Percentiles rank a stretch among this genome's conserved stretches.
Evolutionary conservation across 192 early-diverging fungal genomes (phyloP).

Genomic region (Physocladia obscura): DNA sequence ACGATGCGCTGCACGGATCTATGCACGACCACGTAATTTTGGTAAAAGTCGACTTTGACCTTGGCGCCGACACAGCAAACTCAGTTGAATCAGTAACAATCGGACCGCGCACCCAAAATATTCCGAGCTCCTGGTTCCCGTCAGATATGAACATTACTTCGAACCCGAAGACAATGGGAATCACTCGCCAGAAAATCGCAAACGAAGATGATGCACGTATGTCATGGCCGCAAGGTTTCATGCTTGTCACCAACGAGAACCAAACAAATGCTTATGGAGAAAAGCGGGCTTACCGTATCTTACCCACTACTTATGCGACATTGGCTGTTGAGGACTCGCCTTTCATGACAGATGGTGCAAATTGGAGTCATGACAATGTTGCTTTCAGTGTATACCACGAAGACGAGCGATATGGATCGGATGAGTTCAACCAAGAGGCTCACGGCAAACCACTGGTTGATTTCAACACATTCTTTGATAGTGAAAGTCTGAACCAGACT

Average conservation of each 20-base stretch:
- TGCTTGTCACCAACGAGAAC: conserved; percentile 8
- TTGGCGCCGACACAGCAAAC: background rate
- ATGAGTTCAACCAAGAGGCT: conserved; percentile 14
- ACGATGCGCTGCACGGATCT: conserved; percentile 2
- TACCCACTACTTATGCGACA: background rate
- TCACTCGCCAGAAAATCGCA: background rate
- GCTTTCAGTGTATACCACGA: conserved; percentile 4
- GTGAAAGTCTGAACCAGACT: conserved; percentile 4
- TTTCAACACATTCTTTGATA: conserved; percentile 8
- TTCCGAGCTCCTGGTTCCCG: background rate
- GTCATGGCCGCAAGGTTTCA: background rate
- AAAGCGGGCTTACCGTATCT: conserved; percentile 14
- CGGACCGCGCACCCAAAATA: background rate
- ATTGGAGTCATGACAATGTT: conserved; percentile 8
- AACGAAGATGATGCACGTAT: background rate
- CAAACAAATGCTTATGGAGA: conserved; percentile 4
- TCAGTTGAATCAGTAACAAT: background rate
- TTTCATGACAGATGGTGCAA: background rate
- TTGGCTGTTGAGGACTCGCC: background rate
- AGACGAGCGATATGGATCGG: conserved; percentile 9
- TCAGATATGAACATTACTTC: background rate
- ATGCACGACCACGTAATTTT: conserved; percentile 23
- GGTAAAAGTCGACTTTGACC: background rate
- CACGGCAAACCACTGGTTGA: conserved; percentile 5
- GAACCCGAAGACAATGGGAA: background rate